Base-by-base conservation (phyloP, 805 yeast species). In the Cyberlindnera americana region DNA sequence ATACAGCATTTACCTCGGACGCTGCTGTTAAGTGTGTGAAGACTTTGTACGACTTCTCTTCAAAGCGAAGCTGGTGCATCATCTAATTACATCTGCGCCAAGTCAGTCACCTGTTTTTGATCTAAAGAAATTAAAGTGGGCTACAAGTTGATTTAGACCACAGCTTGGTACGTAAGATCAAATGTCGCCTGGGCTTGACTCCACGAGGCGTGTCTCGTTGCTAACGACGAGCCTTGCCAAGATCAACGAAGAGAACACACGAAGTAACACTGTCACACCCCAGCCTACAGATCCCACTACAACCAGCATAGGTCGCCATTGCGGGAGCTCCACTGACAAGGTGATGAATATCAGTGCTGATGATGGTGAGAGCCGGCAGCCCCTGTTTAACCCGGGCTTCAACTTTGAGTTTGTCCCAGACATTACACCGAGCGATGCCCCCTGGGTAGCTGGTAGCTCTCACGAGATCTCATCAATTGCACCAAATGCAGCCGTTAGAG, bases 391-490 rank as follows among this genome's bases (percentile, higher is more conserved):
- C 16, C 36, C 35, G 11, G 35, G 21, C 5, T 37, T 37, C 36
- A 37, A 27, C 36, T 37, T 37, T 14, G 41, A 37, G 28, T 21
- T 37, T 25, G 30, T 37, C 21, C 41, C 41, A 19, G 36, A 37
- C 16, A 17, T 26, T 6, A 33, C 29, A 13, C 35, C 13, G 23
- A 7, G 14, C 3, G 12, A 25, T 4, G 10, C 22, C 8, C 26
- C 22, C 4, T 31, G 34, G 34, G 5, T 22, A 10, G 24, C 9
- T 6, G 31, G 15, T 9, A n/a, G n/a, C n/a, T n/a, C n/a, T n/a
- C 5, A 3, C 15, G 14, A 23, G 7, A n/a, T 11, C 16, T 18
- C 28, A 16, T 25, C 29, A 17, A 24, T 29, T n/a, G 33, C 33
- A 9, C 23, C 33, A 8, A 29, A 15, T 27, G 12, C 30, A 27